phyloP scores from a whole-genome alignment of 768 basidiomycete species.

The Naganishia vaughanmartiniae region DNA sequence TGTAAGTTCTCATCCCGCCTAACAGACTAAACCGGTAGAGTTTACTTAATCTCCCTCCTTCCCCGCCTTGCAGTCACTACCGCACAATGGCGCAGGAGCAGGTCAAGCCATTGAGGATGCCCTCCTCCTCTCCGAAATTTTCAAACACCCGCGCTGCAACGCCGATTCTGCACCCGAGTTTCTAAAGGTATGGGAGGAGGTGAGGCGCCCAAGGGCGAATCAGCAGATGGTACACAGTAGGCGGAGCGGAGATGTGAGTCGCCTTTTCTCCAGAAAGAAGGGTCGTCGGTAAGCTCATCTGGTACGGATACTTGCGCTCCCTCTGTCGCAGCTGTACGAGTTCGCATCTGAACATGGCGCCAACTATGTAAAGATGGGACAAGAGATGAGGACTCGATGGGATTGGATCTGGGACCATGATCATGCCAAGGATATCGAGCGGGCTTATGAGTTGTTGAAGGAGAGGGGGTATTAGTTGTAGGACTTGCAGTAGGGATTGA shows the following conservation, averaged over 20 bases:
- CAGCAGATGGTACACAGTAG: constrained; percentile 16
- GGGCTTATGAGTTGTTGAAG: constrained; percentile 21
- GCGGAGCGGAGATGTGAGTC: constrained; percentile 17
- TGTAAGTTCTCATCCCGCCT: neutral
- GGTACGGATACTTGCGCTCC: neutral
- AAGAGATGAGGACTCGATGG: constrained; percentile 26
- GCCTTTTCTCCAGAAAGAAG: too few relatives aligned
- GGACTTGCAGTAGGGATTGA: too few relatives aligned
- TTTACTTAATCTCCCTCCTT: neutral
- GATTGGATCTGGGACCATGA: constrained; percentile 28
- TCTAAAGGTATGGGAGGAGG: constrained; percentile 15
- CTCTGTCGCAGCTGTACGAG: constrained; percentile 5
- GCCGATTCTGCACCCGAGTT: neutral
- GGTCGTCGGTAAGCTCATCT: too few relatives aligned
- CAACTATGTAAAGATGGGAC: constrained; percentile 2
- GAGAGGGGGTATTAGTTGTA: constrained; percentile 2
- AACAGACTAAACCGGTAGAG: neutral
- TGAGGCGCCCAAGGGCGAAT: constrained; percentile 10
- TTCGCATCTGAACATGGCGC: constrained; percentile 7
- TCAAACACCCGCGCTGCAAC: constrained; percentile 4
- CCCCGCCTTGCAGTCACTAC: neutral
- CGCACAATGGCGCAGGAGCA: constrained; percentile 18
- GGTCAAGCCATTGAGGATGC: constrained; percentile 27
- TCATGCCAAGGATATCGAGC: constrained; percentile 10
- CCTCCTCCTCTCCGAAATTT: constrained; percentile 12